Percentiles rank a stretch among this genome's conserved stretches.
These are phyloP conservation scores for Gossypium rotundifolium DNA, from an alignment of 345 rosid genomes.

Conservation along the genomic window DNA sequence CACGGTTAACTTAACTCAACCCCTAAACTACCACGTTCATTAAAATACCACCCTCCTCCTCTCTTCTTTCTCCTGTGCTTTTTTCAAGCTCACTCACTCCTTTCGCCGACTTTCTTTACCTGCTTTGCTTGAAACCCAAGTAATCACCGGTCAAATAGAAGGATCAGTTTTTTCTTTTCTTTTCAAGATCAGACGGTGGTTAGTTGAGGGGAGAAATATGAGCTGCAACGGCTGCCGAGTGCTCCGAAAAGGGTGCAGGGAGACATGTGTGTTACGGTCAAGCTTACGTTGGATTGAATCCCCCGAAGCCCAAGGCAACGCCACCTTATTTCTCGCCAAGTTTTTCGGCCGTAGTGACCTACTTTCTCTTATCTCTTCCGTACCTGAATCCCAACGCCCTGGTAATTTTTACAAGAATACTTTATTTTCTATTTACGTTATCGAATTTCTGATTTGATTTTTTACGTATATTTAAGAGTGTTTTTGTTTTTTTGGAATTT, in stretches of 20 bases:
- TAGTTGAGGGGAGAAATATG: conserved; percentile 21
- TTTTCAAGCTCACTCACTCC: neutral
- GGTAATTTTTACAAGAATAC: conserved; percentile 16
- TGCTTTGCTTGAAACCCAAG: conserved; percentile 4
- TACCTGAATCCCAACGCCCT: conserved; percentile 47
- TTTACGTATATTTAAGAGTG: neutral
- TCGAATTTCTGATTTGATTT: neutral
- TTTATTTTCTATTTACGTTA: neutral
- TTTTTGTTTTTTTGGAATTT: neutral
- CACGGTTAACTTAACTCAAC: conserved; percentile 31
- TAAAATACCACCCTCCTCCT: neutral
- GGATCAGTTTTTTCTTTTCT: neutral
- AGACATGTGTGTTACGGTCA: conserved; percentile 42
- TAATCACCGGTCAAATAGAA: neutral
- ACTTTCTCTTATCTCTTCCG: conserved; percentile 45
- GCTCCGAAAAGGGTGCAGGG: conserved; percentile 54
- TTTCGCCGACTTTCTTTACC: neutral
- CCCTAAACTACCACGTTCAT: neutral
- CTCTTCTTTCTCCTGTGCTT: neutral
- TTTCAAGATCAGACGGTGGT: conserved; percentile 12
- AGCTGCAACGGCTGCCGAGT: conserved; percentile 66
- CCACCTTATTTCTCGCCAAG: conserved; percentile 57
- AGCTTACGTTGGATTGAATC: conserved; percentile 46
- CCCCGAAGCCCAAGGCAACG: conserved; percentile 51
- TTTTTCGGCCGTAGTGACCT: conserved; percentile 55